Evolutionary conservation across 768 basidiomycete species (phyloP).

Genomic region (Gyrodon lividus): DNA sequence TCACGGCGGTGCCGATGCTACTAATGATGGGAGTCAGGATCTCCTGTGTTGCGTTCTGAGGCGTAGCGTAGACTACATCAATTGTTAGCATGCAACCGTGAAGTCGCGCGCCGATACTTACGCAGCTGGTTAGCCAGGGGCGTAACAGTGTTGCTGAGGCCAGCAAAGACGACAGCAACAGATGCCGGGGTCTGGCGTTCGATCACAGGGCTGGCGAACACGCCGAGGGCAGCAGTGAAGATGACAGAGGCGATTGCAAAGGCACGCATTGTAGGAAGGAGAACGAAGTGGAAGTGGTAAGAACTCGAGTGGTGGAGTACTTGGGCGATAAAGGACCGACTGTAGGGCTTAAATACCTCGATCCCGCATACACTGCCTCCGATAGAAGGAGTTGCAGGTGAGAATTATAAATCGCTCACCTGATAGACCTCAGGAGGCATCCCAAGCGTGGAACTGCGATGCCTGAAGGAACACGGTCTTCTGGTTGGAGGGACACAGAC

Average conservation of each 20-base stretch:
- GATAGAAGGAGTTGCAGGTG: too few relatives aligned
- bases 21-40: conserved; percentile 6
- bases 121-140: conserved; percentile 11
- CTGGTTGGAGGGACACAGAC: too few relatives aligned
- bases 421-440: too few relatives aligned
- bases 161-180: conserved; percentile 3
- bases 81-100: background rate
- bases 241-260: conserved; percentile 6
- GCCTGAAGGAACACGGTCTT: too few relatives aligned
- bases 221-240: conserved; percentile 4
- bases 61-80: conserved; percentile 9
- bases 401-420: too few relatives aligned
- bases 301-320: conserved; percentile 10
- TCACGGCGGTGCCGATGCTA: conserved; percentile 7
- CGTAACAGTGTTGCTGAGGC: conserved; percentile 1
- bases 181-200: conserved; percentile 6
- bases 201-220: conserved; percentile 11
- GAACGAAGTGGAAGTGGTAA: background rate
- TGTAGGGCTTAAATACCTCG: too few relatives aligned
- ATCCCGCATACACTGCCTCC: too few relatives aligned
- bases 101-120: background rate
- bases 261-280: conserved; percentile 9
- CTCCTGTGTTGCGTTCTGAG: conserved; percentile 11
- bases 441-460: too few relatives aligned
- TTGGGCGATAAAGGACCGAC: too few relatives aligned